Base-by-base conservation (phyloP, 2,329 filamentous ascomycete genomes). In the Fusarium tricinctum region DNA sequence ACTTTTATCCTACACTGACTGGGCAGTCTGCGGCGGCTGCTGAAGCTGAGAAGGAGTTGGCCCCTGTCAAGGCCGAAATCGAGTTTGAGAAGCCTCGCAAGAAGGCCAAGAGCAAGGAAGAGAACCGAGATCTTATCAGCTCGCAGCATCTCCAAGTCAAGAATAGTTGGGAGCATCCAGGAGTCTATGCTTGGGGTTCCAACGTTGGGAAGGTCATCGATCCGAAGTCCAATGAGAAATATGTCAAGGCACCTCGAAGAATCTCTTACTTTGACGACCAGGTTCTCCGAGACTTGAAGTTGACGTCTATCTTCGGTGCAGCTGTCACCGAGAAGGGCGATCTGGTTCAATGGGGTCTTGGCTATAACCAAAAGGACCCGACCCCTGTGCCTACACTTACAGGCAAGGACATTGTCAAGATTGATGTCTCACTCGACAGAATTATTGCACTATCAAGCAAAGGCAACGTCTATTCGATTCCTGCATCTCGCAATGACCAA, bases 151-250 rank as follows among this genome's bases (percentile, higher is more conserved):
- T 93, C 8, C 95, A 97, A 81, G 92, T 97, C 60, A 93, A 92
- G 81, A 89, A 88, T 75, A 97, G 92, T 79, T 89, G 86, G 85
- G 88, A 89, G 79, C 90, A 92, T 63, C 95, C 96, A 0, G 96
- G 94, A 3, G 91, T 98, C 0, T 98, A 97, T 79, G 89, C 91
- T 7, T 99, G 96, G 95, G 96, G 96, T 1, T 93, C 91, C 19
- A 99, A 99, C 74, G 83, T 84, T 17, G 93, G 94, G 63, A 87
- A 87, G 71, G 94, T 97, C n/a, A 92, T 92, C 38, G 94, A 94
- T 42, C 94, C 94, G 1, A 89, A 91, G 66, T 95, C 92, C 10
- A 86, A 91, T 51, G 94, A 97, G 55, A 82, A 83, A 30, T 86
- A 90, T 66, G 84, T 98, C 77, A 97, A 97, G 81, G 89, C 87